Conservation (phyloP, 805 yeast species). For the Saccharomycopsis malanga region DNA sequence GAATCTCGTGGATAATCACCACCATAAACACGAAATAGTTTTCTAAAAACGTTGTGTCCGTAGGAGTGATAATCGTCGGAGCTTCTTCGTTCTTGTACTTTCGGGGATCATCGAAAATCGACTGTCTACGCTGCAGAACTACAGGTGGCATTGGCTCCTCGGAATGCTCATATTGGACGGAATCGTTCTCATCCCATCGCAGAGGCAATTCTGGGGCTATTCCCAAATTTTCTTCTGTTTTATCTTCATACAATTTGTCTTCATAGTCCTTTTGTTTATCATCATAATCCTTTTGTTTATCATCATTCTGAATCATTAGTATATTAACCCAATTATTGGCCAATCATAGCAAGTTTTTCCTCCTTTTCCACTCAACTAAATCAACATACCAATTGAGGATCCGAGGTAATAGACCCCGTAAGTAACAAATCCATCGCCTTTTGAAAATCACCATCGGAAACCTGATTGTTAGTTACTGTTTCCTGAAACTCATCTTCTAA, state of each 20-base stretch:
- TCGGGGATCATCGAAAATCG: slow-evolving; percentile 1
- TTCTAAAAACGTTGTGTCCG: slow-evolving; percentile 5
- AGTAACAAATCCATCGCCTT: slow-evolving; percentile 4
- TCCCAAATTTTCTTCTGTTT: not conserved
- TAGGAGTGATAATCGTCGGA: slow-evolving; percentile 7
- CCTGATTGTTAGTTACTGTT: not conserved
- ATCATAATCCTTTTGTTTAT: not conserved
- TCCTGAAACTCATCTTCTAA: not conserved
- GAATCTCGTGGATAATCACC: slow-evolving; percentile 16
- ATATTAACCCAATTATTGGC: no score
- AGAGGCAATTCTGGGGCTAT: not conserved
- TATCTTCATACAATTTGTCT: not conserved
- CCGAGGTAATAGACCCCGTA: not conserved
- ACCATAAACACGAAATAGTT: slow-evolving; percentile 14
- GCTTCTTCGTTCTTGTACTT: slow-evolving; percentile 5
- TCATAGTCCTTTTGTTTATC: not conserved
- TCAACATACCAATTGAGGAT: not conserved
- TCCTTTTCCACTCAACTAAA: not conserved
- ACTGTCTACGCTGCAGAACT: not conserved
- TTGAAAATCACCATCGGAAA: slow-evolving; percentile 2
- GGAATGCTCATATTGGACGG: no score
- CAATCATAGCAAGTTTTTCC: not conserved
- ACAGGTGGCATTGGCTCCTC: no score
- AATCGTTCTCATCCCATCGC: not conserved
- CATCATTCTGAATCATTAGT: no score